Evolutionary conservation across 768 basidiomycete genomes (phyloP).

Genomic region (Rhodotorula kratochvilovae): DNA sequence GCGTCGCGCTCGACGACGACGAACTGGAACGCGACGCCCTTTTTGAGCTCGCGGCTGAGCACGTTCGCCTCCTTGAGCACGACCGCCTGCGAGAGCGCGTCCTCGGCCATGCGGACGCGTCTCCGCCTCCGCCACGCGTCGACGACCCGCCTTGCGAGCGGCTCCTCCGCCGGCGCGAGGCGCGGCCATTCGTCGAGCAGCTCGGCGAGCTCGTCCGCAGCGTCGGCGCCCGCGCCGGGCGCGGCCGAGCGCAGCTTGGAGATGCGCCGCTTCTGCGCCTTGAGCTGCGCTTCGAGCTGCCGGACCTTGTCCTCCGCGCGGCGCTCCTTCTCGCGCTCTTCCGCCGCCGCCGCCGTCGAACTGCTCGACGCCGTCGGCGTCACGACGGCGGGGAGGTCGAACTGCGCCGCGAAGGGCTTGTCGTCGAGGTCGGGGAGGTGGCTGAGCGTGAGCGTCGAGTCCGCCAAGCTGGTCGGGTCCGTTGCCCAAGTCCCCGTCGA

Average conservation of each 20-base stretch:
- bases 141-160: constrained; percentile 53
- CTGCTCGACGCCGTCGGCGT: constrained; percentile 9
- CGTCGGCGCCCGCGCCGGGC: neutral
- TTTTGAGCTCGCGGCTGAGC: constrained; percentile 79
- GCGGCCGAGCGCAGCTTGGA: constrained; percentile 13
- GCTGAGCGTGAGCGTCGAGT: constrained; percentile 51
- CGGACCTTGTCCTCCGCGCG: constrained; percentile 35
- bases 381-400: neutral
- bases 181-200: constrained; percentile 29
- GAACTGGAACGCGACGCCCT: constrained; percentile 87
- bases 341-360: constrained; percentile 64
- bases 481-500: constrained; percentile 68
- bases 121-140: constrained; percentile 79
- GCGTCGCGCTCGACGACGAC: constrained; percentile 78
- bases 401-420: constrained; percentile 47
- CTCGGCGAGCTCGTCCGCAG: constrained; percentile 12
- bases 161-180: constrained; percentile 21
- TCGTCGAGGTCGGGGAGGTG: constrained; percentile 62
- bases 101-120: constrained; percentile 88
- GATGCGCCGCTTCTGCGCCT: constrained; percentile 19
- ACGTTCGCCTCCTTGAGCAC: constrained; percentile 90
- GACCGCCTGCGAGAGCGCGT: constrained; percentile 75
- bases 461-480: constrained; percentile 74
- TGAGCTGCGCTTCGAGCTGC: constrained; percentile 30
- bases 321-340: constrained; percentile 54